These are phyloP conservation scores for Lathyrus tuberosus DNA, from an alignment of 306 rosid species.

Conservation along the genomic window DNA sequence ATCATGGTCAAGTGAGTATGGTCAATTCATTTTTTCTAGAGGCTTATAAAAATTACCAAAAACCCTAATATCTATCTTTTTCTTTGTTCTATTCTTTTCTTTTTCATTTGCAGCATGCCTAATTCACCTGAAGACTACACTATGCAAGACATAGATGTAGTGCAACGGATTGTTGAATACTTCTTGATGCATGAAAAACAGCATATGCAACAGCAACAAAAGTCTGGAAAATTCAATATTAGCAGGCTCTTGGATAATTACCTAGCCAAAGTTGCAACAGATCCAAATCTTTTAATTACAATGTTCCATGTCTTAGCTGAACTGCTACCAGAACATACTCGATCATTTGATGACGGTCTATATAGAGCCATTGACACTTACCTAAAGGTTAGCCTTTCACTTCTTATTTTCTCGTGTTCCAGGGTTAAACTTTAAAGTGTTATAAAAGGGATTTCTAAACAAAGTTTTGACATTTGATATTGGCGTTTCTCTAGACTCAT, in stretches of 20 bases:
- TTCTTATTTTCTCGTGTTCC: constrained; percentile 35
- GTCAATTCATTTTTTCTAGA: constrained; percentile 8
- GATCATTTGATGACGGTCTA: constrained; percentile 81
- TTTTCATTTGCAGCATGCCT: constrained; percentile 41
- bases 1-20: constrained; percentile 63
- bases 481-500: constrained; percentile 63
- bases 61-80: constrained; percentile 34
- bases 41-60: constrained; percentile 23
- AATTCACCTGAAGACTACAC: constrained; percentile 65
- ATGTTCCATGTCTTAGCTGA: constrained; percentile 88
- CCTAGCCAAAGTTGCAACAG: constrained; percentile 90
- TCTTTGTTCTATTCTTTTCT: constrained; percentile 17
- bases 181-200: constrained; percentile 88
- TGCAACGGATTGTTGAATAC: constrained; percentile 85
- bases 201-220: constrained; percentile 64
- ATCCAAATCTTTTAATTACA: constrained; percentile 76
- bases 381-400: constrained; percentile 65
- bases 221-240: constrained; percentile 60
- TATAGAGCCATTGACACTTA: constrained; percentile 92
- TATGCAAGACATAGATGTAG: constrained; percentile 74
- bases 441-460: constrained; percentile 13
- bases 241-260: constrained; percentile 87
- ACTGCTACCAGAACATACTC: constrained; percentile 72
- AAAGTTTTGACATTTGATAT: constrained; percentile 36
- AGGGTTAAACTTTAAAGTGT: not conserved